Percentiles rank a stretch among this genome's conserved stretches.
Evolutionary conservation across 768 basidiomycete species (phyloP).

Genomic region (Tylopilus balloui): DNA sequence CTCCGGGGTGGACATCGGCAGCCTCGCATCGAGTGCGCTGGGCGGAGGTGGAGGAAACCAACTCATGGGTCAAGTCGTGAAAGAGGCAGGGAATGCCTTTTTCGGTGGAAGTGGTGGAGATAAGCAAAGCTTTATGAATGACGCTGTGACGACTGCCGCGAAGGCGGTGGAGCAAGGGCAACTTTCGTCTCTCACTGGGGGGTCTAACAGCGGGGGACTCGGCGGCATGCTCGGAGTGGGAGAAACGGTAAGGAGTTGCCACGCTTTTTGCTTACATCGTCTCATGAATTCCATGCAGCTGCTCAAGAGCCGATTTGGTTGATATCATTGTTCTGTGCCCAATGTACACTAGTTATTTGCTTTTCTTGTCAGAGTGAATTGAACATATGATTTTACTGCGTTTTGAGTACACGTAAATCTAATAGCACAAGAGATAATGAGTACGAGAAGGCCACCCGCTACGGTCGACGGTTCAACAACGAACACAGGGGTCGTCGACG

Average conservation of each 20-base stretch:
- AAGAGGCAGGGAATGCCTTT: constrained; percentile 71
- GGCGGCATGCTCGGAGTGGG: constrained; percentile 49
- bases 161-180: constrained; percentile 73
- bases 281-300: constrained; percentile 4
- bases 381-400: no score
- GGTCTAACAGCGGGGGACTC: constrained; percentile 68
- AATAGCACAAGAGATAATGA: no score
- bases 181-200: constrained; percentile 42
- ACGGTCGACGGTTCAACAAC: no score
- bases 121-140: constrained; percentile 82
- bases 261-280: background rate
- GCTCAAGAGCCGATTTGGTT: constrained; percentile 15
- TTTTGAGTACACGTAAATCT: no score
- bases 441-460: no score
- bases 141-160: constrained; percentile 82
- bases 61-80: constrained; percentile 84
- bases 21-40: constrained; percentile 31
- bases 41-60: constrained; percentile 50
- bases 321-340: background rate
- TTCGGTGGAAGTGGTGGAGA: constrained; percentile 53
- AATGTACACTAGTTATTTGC: no score
- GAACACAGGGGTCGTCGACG: background rate
- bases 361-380: no score
- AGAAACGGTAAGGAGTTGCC: constrained; percentile 38
- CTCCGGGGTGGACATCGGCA: constrained; percentile 32